Evolutionary conservation across 129 eudicot genomes (phyloP), one percentile per base, ranked within the genome.

Genomic region (Smallanthus sonchifolius): DNA sequence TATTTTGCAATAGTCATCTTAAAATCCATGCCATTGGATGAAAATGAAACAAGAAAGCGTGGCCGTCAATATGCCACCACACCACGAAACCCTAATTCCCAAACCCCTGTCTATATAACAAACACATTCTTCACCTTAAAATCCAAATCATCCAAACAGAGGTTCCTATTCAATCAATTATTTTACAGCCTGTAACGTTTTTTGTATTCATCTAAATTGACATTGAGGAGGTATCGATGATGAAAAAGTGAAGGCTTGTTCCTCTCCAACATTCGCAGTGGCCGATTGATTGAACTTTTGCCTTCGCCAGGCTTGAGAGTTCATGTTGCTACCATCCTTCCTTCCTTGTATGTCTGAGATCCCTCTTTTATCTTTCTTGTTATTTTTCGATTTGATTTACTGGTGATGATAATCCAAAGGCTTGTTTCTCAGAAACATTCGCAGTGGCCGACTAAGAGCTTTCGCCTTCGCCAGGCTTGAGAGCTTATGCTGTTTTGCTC

Each of bases 251-350:
- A 87, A 84, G 89, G 85, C 85, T 87, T 82, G 88, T 87, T 84
- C 82, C 89, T 84, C 88, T 65, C 16, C 48, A 74, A 85, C 87
- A 75, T 88, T 84, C 85, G 81, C 86, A 85, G 84, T 82, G 95
- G 83, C 90, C 95, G 83, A 85, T 90, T 80, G 73, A 86, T 70
- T 81, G 76, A 74, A 20, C 76, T 74, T 80, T 80, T 66, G 84
- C 80, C 76, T 74, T 74, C 71, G 84, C 84, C 80, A 75, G 80
- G 80, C 80, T 80, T 74, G 84, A 80, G 80, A 80, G 84, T 63
- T 80, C 0, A 38, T 80, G 84, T 76, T 74, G 84, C 72, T 57
- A 66, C n/a, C n/a, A n/a, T n/a, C n/a, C n/a, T n/a, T n/a, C n/a
- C n/a, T 67, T 73, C 79, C 79, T 79, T 79, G 83, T 69, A 79